These are phyloP conservation scores for Aspergillus sojae DNA, from an alignment of 2,329 filamentous ascomycete genomes.

Conservation along the genomic window DNA sequence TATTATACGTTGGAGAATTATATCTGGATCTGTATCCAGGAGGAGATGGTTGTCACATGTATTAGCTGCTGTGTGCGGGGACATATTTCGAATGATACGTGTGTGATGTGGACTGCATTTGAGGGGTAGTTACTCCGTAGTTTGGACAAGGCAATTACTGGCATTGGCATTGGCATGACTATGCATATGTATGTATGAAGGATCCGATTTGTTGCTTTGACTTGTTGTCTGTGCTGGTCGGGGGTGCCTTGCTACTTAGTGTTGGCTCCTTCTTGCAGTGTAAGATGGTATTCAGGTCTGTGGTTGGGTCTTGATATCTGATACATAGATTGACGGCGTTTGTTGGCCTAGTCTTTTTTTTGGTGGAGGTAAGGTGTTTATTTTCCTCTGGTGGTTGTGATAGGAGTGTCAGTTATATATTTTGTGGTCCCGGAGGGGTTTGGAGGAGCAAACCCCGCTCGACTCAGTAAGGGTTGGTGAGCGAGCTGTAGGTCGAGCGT, in stretches of 20 bases:
- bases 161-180: neutral
- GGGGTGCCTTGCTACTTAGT: too few relatives aligned
- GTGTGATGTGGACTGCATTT: neutral
- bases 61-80: too few relatives aligned
- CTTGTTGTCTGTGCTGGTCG: too few relatives aligned
- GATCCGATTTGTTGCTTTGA: neutral
- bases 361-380: too few relatives aligned
- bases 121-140: neutral
- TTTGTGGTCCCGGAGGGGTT: neutral
- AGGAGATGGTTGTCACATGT: too few relatives aligned
- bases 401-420: neutral
- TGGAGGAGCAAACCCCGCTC: neutral
- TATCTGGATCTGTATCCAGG: too few relatives aligned
- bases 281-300: neutral
- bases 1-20: too few relatives aligned
- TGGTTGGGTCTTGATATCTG: neutral
- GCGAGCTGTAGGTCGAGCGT: neutral
- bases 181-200: neutral
- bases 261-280: neutral
- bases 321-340: neutral
- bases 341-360: neutral
- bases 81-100: too few relatives aligned
- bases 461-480: neutral
- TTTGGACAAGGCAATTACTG: neutral
- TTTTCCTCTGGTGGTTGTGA: too few relatives aligned